Conservation (phyloP, 1,284 basidiomycete species). For the Papiliotrema laurentii region DNA sequence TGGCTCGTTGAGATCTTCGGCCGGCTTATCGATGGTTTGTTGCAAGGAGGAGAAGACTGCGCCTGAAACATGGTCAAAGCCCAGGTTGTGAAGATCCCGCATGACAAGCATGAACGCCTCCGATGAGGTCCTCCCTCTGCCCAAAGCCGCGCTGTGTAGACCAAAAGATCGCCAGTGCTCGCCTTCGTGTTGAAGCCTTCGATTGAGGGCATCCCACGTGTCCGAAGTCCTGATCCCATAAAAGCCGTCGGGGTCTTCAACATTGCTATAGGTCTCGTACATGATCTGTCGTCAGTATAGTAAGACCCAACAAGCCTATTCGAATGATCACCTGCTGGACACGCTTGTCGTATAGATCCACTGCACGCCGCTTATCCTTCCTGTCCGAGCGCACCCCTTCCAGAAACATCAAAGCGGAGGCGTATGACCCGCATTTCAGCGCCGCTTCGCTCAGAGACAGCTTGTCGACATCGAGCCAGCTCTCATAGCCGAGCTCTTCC, state of each 20-base stretch:
- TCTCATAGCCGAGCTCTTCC: conserved; percentile 64
- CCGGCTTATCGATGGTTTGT: conserved; percentile 1
- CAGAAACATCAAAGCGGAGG: conserved; percentile 82
- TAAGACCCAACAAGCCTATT: neutral
- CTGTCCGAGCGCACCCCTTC: conserved; percentile 68
- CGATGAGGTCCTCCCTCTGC: neutral
- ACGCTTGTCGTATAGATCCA: conserved; percentile 15
- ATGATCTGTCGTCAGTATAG: conserved; percentile 61
- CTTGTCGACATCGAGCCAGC: conserved; percentile 79
- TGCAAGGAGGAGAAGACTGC: conserved; percentile 31
- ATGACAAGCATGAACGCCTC: conserved; percentile 47
- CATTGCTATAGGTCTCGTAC: conserved; percentile 87
- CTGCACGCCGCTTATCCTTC: conserved; percentile 14
- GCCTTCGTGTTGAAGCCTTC: conserved; percentile 83
- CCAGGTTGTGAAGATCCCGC: conserved; percentile 72
- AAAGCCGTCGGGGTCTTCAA: conserved; percentile 96
- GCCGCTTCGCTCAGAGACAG: conserved; percentile 68
- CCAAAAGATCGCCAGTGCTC: conserved; percentile 87
- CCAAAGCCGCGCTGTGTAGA: conserved; percentile 75
- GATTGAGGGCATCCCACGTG: conserved; percentile 69
- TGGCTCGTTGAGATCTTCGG: conserved; percentile 41
- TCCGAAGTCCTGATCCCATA: conserved; percentile 83
- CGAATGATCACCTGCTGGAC: conserved; percentile 31
- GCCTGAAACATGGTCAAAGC: conserved; percentile 73
- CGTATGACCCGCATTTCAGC: conserved; percentile 73